phyloP scores from a whole-genome alignment of 176 grass and related monocot species.

The Pontederia crassipes region DNA sequence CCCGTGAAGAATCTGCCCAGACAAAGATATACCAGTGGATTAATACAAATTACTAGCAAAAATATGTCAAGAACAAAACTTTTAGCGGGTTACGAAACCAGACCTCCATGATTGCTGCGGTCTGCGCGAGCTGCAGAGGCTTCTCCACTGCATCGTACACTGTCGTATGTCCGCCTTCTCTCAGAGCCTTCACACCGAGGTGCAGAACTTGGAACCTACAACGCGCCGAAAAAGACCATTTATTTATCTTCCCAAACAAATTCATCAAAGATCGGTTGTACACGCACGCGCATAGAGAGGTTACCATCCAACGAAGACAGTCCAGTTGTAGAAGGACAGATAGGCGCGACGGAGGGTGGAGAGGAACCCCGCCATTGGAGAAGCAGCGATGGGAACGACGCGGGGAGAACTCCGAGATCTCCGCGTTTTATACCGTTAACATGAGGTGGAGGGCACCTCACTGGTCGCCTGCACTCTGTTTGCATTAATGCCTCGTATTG shows the following conservation, averaged over 20 bases:
- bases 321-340: constrained; percentile 51
- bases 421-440: too few relatives aligned
- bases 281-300: not conserved
- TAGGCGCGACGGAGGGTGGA: constrained; percentile 37
- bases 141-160: constrained; percentile 50
- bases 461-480: too few relatives aligned
- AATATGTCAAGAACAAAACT: not conserved
- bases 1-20: constrained; percentile 37
- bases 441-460: too few relatives aligned
- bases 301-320: constrained; percentile 49
- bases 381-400: not conserved
- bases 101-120: constrained; percentile 54
- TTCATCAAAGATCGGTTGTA: not conserved
- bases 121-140: constrained; percentile 57
- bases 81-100: not conserved
- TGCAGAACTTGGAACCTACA: constrained; percentile 51
- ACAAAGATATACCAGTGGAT: constrained; percentile 7
- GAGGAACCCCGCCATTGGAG: constrained; percentile 26
- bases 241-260: not conserved
- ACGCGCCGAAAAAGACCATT: constrained; percentile 10
- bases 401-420: not conserved
- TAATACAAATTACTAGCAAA: constrained; percentile 11
- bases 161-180: constrained; percentile 18
- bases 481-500: too few relatives aligned
- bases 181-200: constrained; percentile 29